phyloP scores from a whole-genome alignment of 306 rosid species.

The Glycine soja region DNA sequence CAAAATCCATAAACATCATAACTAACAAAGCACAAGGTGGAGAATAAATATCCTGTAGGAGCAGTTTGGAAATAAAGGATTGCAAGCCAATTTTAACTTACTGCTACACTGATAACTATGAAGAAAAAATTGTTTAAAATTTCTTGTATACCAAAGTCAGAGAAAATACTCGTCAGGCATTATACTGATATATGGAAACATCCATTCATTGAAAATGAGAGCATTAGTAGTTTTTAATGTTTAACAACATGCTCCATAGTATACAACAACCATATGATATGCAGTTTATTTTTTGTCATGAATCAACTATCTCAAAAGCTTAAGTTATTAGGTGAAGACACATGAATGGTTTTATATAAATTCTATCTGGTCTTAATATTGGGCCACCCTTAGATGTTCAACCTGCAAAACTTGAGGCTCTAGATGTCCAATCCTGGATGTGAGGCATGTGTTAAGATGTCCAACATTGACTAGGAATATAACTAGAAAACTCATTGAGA shows the following conservation, averaged over 20 bases:
- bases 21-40: slow-evolving; percentile 11
- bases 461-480: neutral
- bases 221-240: neutral
- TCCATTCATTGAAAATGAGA: slow-evolving; percentile 30
- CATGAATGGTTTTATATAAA: neutral
- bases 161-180: slow-evolving; percentile 18
- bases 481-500: neutral
- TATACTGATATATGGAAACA: neutral
- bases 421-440: neutral
- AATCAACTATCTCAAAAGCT: neutral
- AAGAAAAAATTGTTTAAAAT: slow-evolving; percentile 18
- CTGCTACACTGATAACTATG: neutral
- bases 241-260: slow-evolving; percentile 28
- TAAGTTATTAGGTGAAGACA: neutral
- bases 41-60: slow-evolving; percentile 22
- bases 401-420: neutral
- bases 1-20: slow-evolving; percentile 30
- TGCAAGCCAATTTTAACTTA: slow-evolving; percentile 4
- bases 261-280: slow-evolving; percentile 28
- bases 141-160: neutral
- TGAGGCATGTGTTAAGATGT: neutral
- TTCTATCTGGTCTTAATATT: neutral
- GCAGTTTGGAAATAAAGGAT: slow-evolving; percentile 26
- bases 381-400: neutral
- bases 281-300: neutral